Evolutionary conservation across 306 rosid genomes (phyloP).

Genomic region (Albizia julibrissin): DNA sequence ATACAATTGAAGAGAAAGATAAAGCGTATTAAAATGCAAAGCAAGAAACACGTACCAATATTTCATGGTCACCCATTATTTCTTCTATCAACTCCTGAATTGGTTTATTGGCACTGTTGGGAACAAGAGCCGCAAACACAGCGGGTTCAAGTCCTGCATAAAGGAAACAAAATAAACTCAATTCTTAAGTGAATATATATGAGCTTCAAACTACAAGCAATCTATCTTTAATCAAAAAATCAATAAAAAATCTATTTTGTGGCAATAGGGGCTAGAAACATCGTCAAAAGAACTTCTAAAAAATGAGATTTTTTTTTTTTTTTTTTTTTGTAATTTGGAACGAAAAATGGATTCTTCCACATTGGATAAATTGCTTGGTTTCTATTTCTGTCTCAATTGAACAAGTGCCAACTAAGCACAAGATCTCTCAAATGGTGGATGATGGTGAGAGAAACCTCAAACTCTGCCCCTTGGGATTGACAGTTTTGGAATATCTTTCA

Average conservation of each 20-base stretch:
- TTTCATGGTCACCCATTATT: conserved; percentile 82
- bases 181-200: not conserved
- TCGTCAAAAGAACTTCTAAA: not conserved
- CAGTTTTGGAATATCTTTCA: not conserved
- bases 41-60: conserved; percentile 55
- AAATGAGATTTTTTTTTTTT: not conserved
- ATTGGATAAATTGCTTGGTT: not conserved
- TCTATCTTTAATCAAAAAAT: not conserved
- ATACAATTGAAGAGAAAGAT: conserved; percentile 11
- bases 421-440: not conserved
- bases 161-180: not conserved
- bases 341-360: not conserved
- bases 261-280: not conserved
- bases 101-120: conserved; percentile 81
- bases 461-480: not conserved
- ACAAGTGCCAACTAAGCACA: not conserved
- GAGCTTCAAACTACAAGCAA: not conserved
- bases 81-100: conserved; percentile 76
- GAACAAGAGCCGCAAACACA: conserved; percentile 92
- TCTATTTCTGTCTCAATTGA: not conserved
- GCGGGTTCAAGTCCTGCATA: conserved; percentile 80
- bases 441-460: not conserved
- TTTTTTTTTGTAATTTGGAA: not conserved
- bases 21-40: not conserved
- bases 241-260: not conserved